Evolutionary conservation across 441 rosid genomes (phyloP), one percentile per base, ranked within the genome.

Genomic region (Corymbia citriodora): DNA sequence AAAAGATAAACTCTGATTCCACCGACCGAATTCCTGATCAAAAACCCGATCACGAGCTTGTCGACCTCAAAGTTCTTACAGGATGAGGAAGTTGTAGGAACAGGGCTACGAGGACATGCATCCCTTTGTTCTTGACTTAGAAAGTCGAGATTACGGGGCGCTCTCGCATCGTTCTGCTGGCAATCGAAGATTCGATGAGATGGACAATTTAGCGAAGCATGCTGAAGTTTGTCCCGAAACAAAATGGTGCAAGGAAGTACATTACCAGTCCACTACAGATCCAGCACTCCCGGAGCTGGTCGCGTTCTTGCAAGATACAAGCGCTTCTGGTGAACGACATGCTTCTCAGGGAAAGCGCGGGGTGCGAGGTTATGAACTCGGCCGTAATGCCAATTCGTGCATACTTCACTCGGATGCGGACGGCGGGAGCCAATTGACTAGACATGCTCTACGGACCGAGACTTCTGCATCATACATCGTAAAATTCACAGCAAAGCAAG

Each of bases 261-360:
- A 55, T 79, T 55, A 86, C 70, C n/a, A 72, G n/a, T 81, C 86
- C 55, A n/a, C 61, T 12, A 23, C 50, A 50, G 89, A 92, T 15
- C 49, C 74, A 5, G 79, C 82, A 53, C 88, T 16, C 49, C 94
- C 94, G 14, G 94, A 94, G 87, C 82, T 92, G 91, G 93, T 92
- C 61, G 61, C 91, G 8, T 93, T 92, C 86, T 48, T 93, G 74
- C 91, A 91, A 74, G 94, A 92, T 59, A 83, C 90, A 61, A 83
- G 81, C 52, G 88, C 89, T 74, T 82, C 57, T 91, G 29, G 89
- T 88, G 45, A 91, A 88, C 85, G 90, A 92, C 33, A 90, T 92
- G 59, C 91, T 89, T 83, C 68, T 16, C 79, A 23, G 55, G 18
- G 88, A 12, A 89, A 88, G 57, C 23, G 59, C 23, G 15, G 55